Base-by-base conservation (phyloP, 1,139 yeast genomes). In the Hyphopichia fennica region DNA sequence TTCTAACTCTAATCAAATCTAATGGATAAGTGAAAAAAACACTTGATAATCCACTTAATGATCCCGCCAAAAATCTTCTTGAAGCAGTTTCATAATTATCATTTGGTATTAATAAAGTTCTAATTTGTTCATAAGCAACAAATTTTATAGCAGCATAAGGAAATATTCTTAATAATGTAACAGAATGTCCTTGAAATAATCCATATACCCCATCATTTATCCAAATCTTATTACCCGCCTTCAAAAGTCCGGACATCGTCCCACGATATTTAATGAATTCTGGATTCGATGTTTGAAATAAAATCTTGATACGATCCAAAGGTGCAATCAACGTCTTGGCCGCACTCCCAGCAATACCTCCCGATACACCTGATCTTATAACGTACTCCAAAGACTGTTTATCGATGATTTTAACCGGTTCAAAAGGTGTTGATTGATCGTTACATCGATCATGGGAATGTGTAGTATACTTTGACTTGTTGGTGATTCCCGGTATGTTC, bases 121-220 rank as follows among this genome's bases (percentile, higher is more conserved):
- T 67, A 41, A 91, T 81, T 62, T 93, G 99, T 65, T 93, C 99
- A 63, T 93, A 93, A 4, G 96, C 91, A n/a, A 95, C 96, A 62
- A 93, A 93, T 61, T 93, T 95, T 57, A 93, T 87, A 14, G 97
- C 96, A 3, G 99, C 98, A 61, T 93, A 93, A 1, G 99, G 99
- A 63, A 93, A 93, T 8, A 93, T 89, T 47, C 99, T 74, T 35
- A 91, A 63, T 40, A 93, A 69, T 0, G 99, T 93, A 0, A 95
- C 96, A 2, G 96, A 87, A 62, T 93, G 99, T 31, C 99, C 99
- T 56, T 91, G 96, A 61, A 83, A 93, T 44, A 93, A 77, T 1
- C 99, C 99, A 37, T 69, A 50, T 1, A 82, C 41, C n/a, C 99
- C 99, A 58, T 88, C 95, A 33, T 70, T 72, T 7, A 54, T 45